These are phyloP conservation scores for Brassica hybrid DNA, from an alignment of 441 rosid species.

Conservation along the genomic window DNA sequence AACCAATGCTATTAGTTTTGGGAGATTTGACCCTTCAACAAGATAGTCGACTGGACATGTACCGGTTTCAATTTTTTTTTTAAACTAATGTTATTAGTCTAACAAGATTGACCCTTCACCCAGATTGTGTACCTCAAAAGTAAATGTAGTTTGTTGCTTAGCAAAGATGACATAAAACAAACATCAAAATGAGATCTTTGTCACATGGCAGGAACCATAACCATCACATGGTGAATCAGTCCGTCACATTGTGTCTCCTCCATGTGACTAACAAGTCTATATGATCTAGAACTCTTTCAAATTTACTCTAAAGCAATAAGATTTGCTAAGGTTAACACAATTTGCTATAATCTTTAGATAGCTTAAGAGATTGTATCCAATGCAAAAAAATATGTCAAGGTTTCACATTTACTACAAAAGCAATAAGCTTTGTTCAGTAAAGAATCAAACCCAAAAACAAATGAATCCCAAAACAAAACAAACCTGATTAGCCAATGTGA, in stretches of 20 bases:
- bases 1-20: neutral
- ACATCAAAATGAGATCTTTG: slow-evolving; percentile 32
- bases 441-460: neutral
- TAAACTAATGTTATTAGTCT: too few relatives aligned
- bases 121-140: neutral
- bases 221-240: slow-evolving; percentile 31
- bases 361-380: too few relatives aligned
- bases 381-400: too few relatives aligned
- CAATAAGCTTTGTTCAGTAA: neutral
- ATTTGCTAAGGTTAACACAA: neutral
- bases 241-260: slow-evolving; percentile 15
- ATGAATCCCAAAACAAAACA: neutral
- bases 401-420: neutral
- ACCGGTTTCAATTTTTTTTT: neutral
- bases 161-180: slow-evolving; percentile 28
- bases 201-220: slow-evolving; percentile 39
- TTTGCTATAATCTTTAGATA: too few relatives aligned
- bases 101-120: neutral
- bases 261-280: neutral
- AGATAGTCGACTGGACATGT: slow-evolving; percentile 24
- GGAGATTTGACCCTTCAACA: slow-evolving; percentile 13
- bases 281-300: neutral
- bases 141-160: slow-evolving; percentile 23
- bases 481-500: slow-evolving; percentile 48
- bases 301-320: neutral